phyloP scores from a whole-genome alignment of 768 basidiomycete genomes.

The Chiua virens region DNA sequence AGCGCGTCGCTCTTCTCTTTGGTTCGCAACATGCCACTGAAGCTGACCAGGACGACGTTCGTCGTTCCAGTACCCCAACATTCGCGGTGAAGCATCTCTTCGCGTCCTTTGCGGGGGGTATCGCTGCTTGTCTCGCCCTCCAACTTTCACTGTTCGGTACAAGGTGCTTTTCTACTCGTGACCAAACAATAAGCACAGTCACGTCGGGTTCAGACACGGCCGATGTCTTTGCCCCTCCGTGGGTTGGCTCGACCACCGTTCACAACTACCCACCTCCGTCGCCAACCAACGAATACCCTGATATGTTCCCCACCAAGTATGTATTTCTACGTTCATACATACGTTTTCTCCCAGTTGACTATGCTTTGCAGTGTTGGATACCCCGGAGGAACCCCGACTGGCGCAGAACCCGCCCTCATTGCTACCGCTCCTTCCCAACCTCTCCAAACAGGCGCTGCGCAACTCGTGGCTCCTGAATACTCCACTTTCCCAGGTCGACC shows the following conservation, averaged over 20 bases:
- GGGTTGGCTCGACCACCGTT: constrained; percentile 69
- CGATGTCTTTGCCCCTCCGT: constrained; percentile 54
- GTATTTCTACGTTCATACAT: background rate
- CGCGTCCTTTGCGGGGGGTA: constrained; percentile 54
- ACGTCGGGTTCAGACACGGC: constrained; percentile 9
- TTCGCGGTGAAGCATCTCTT: constrained; percentile 36
- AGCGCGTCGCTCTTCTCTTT: constrained; percentile 41
- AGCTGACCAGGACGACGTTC: constrained; percentile 1
- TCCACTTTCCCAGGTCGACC: constrained; percentile 18
- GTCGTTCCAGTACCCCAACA: constrained; percentile 3
- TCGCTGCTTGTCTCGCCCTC: constrained; percentile 47
- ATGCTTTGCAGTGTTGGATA: constrained; percentile 54
- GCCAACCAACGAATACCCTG: constrained; percentile 72
- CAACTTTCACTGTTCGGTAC: constrained; percentile 44
- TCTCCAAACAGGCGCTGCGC: constrained; percentile 65
- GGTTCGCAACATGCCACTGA: constrained; percentile 11
- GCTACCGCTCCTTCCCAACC: constrained; percentile 79
- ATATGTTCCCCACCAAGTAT: constrained; percentile 66
- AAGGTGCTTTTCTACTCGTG: constrained; percentile 31
- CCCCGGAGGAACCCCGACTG: constrained; percentile 75
- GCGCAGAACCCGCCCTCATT: constrained; percentile 72
- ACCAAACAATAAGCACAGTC: background rate
- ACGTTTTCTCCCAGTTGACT: background rate
- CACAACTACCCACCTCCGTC: constrained; percentile 71
- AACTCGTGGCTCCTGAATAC: constrained; percentile 54